These are phyloP conservation scores for Solanum medicagineum DNA, from an alignment of 257 asterid genomes.

Conservation along the genomic window DNA sequence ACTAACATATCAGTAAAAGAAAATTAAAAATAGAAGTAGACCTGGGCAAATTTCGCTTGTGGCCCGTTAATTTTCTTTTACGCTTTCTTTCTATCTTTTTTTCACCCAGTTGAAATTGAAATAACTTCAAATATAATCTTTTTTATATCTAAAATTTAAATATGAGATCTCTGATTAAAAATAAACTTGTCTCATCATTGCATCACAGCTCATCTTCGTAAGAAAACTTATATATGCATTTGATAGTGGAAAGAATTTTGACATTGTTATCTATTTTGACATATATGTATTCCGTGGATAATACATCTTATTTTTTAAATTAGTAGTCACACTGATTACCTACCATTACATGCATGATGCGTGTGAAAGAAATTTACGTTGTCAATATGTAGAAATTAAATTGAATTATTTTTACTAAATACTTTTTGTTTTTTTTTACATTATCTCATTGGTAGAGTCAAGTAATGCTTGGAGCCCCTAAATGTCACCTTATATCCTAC, in stretches of 20 bases:
- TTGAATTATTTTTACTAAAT: neutral
- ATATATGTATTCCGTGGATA: too few species aligned
- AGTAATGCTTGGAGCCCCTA: constrained; percentile 49
- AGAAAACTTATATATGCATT: neutral
- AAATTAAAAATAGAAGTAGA: too few species aligned
- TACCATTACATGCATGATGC: neutral
- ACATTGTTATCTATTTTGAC: neutral
- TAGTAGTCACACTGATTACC: neutral
- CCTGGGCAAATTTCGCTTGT: too few species aligned
- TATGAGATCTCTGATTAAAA: too few species aligned
- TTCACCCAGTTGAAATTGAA: too few species aligned
- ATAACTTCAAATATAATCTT: too few species aligned
- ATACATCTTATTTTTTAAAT: neutral
- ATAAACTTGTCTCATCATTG: too few species aligned
- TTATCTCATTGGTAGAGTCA: constrained; percentile 23
- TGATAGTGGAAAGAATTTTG: neutral
- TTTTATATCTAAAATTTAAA: too few species aligned
- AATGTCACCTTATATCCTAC: constrained; percentile 14
- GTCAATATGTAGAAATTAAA: neutral
- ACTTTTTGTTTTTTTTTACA: neutral
- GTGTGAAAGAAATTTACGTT: neutral
- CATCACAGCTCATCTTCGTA: too few species aligned
- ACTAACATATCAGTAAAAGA: too few species aligned
- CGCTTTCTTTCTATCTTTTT: too few species aligned
- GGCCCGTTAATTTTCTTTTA: too few species aligned